Evolutionary conservation across 257 asterid species (phyloP).

Genomic region (Gynochthodes officinalis): DNA sequence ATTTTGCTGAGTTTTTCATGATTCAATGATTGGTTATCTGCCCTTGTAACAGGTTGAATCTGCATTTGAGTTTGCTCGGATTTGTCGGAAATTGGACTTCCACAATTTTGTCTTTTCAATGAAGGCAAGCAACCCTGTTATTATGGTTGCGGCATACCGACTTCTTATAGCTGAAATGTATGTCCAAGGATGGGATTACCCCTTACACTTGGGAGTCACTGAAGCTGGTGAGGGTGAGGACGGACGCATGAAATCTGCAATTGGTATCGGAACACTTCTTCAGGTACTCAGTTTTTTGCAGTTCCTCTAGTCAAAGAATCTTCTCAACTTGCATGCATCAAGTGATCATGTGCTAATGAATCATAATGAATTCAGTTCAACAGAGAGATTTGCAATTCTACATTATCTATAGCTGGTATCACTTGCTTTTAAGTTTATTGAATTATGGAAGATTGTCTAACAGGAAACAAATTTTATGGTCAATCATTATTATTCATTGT

Average conservation of each 20-base stretch:
- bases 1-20: constrained; percentile 3
- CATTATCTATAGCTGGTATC: not conserved
- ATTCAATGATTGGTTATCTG: constrained; percentile 15
- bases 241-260: constrained; percentile 99
- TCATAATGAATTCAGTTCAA: not conserved
- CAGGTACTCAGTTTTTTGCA: constrained; percentile 45
- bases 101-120: constrained; percentile 95
- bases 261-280: constrained; percentile 97
- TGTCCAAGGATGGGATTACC: constrained; percentile 98
- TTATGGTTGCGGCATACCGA: constrained; percentile 97
- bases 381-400: not conserved
- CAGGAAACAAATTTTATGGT: not conserved
- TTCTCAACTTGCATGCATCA: constrained; percentile 9
- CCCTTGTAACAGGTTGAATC: constrained; percentile 78
- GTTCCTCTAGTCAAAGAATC: not conserved
- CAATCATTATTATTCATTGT: not conserved
- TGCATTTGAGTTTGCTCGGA: constrained; percentile 95
- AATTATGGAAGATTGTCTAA: not conserved
- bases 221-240: constrained; percentile 99
- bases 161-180: constrained; percentile 98
- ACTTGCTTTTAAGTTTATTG: not conserved
- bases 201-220: constrained; percentile 94
- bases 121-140: constrained; percentile 99
- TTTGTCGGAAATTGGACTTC: constrained; percentile 88
- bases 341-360: not conserved